Conservation (phyloP, 129 eudicot species). For the Gnaphalium uliginosum region DNA sequence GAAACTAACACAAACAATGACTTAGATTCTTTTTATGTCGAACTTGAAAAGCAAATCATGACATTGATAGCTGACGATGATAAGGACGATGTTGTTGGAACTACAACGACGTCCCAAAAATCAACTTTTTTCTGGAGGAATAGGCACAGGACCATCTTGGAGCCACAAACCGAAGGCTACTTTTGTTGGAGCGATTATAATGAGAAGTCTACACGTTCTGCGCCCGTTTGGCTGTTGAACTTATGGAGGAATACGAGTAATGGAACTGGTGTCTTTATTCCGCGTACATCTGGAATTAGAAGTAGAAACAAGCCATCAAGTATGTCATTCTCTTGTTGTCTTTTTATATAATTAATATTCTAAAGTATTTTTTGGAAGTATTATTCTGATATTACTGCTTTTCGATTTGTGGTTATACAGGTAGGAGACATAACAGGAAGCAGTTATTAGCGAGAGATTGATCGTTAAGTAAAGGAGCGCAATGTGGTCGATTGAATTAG, state of each 20-base stretch:
- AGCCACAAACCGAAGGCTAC: constrained; percentile 24
- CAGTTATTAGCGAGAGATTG: constrained; percentile 19
- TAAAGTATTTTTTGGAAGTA: background rate
- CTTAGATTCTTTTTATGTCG: constrained; percentile 23
- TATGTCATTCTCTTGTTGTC: constrained; percentile 14
- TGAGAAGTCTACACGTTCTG: constrained; percentile 13
- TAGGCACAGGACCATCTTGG: background rate
- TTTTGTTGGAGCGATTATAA: constrained; percentile 43
- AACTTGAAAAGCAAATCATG: constrained; percentile 39
- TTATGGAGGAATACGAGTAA: constrained; percentile 45
- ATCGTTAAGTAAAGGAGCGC: background rate
- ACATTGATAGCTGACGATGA: constrained; percentile 42
- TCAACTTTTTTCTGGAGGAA: background rate
- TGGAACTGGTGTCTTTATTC: constrained; percentile 73
- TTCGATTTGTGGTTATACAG: constrained; percentile 23
- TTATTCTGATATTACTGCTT: background rate
- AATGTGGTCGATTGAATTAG: background rate
- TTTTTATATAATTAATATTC: background rate
- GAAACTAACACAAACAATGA: constrained; percentile 3
- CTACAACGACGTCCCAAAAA: background rate
- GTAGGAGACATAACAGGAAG: constrained; percentile 40
- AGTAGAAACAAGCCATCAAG: constrained; percentile 25
- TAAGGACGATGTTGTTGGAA: constrained; percentile 14
- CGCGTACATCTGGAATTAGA: constrained; percentile 27
- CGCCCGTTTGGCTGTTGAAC: constrained; percentile 45